These are phyloP conservation scores for Saturnispora galanensis DNA, from an alignment of 805 yeast genomes.

Conservation along the genomic window DNA sequence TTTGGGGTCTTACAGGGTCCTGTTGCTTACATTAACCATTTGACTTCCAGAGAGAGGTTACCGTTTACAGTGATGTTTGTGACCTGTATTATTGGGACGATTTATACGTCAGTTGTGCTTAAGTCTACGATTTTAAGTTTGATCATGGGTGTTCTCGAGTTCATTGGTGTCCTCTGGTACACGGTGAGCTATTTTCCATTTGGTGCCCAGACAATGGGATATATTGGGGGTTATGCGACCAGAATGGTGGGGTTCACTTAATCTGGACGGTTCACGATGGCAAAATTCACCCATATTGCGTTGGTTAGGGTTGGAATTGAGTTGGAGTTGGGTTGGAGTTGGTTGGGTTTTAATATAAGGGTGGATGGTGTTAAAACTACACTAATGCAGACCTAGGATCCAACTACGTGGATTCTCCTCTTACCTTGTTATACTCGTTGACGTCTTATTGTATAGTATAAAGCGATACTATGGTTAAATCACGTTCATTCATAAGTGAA, in stretches of 20 bases:
- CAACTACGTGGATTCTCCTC: not conserved
- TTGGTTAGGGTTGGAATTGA: too few species aligned
- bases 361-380: too few species aligned
- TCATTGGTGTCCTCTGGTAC: conserved; percentile 83
- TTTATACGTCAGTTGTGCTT: conserved; percentile 63
- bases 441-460: too few species aligned
- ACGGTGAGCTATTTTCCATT: conserved; percentile 91
- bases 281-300: too few species aligned
- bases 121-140: conserved; percentile 71
- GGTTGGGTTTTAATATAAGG: too few species aligned
- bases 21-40: conserved; percentile 61
- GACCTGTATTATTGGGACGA: conserved; percentile 66
- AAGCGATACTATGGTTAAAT: too few species aligned
- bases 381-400: too few species aligned
- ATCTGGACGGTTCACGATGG: not conserved
- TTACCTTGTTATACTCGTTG: not conserved
- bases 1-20: conserved; percentile 94
- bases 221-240: conserved; percentile 28
- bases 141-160: conserved; percentile 63
- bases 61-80: conserved; percentile 76
- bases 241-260: conserved; percentile 32
- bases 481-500: too few species aligned
- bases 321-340: too few species aligned
- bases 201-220: conserved; percentile 67
- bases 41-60: conserved; percentile 64